A percentile compares a stretch with the other conserved stretches of the same genome.
phyloP scores from a whole-genome alignment of 2,329 filamentous ascomycete species.

The Rhynchosporium agropyri region DNA sequence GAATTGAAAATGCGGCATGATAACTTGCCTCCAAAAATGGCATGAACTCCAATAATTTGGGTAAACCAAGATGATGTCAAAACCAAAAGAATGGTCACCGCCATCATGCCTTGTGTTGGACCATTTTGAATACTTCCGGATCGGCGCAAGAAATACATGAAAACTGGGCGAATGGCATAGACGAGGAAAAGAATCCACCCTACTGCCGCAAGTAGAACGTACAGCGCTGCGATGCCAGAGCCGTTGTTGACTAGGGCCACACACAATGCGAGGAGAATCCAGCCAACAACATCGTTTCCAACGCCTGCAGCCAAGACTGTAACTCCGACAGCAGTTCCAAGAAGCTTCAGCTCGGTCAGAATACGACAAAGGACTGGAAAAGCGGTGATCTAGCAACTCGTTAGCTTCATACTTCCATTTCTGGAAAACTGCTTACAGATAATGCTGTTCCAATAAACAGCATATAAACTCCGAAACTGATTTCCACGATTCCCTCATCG shows the following conservation, averaged over 20 bases:
- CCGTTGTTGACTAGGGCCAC: conserved; percentile 90
- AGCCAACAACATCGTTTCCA: conserved; percentile 88
- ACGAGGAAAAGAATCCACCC: conserved; percentile 78
- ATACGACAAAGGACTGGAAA: conserved; percentile 94
- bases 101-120: conserved; percentile 82
- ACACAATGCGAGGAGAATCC: conserved; percentile 90
- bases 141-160: conserved; percentile 72
- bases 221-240: conserved; percentile 80
- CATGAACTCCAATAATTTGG: conserved; percentile 86
- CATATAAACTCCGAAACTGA: conserved; percentile 64
- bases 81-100: conserved; percentile 77
- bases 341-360: conserved; percentile 84
- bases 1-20: not conserved
- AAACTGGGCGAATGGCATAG: conserved; percentile 71
- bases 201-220: conserved; percentile 74
- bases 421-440: conserved; percentile 47
- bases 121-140: conserved; percentile 83
- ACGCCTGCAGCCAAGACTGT: conserved; percentile 90
- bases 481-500: conserved; percentile 53
- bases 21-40: conserved; percentile 73
- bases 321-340: conserved; percentile 80
- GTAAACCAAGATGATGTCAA: conserved; percentile 85
- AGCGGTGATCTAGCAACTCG: conserved; percentile 66
- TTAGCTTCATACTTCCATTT: conserved; percentile 8
- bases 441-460: conserved; percentile 92